Conservation (phyloP, 306 rosid genomes). For the Vigna unguiculata region DNA sequence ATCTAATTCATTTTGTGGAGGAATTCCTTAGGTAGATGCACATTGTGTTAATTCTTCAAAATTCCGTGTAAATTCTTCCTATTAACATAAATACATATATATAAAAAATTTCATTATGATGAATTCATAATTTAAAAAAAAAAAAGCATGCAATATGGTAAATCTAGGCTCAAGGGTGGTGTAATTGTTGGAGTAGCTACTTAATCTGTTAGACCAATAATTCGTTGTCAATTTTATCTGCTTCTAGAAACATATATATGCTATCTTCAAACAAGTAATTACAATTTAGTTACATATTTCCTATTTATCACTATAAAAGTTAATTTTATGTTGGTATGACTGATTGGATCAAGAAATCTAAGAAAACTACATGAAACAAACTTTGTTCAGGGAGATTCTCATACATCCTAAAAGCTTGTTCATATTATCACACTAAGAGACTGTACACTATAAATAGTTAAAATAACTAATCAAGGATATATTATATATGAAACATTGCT, state of each 20-base stretch:
- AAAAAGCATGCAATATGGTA: too few species aligned
- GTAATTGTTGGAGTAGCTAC: conserved; percentile 89
- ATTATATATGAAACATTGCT: not conserved
- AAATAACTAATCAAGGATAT: not conserved
- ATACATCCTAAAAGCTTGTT: not conserved
- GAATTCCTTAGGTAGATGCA: too few species aligned
- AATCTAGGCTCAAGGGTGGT: conserved; percentile 89
- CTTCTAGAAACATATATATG: conserved; percentile 28
- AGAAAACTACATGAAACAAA: not conserved
- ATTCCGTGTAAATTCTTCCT: too few species aligned
- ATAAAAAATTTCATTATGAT: too few species aligned
- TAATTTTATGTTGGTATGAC: conserved; percentile 21
- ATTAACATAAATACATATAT: too few species aligned
- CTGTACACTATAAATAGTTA: not conserved
- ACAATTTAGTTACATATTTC: conserved; percentile 26
- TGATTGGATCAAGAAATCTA: not conserved
- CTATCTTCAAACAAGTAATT: conserved; percentile 38
- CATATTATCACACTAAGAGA: not conserved
- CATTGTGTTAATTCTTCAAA: too few species aligned
- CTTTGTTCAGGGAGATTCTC: too few species aligned
- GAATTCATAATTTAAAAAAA: too few species aligned
- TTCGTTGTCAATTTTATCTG: conserved; percentile 29
- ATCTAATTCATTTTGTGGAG: too few species aligned
- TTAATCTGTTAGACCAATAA: conserved; percentile 46
- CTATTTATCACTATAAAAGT: conserved; percentile 38